Evolutionary conservation across 495 filamentous ascomycete genomes (phyloP), one percentile per base, ranked within the genome.

Genomic region (Trichodelitschia bisporula): DNA sequence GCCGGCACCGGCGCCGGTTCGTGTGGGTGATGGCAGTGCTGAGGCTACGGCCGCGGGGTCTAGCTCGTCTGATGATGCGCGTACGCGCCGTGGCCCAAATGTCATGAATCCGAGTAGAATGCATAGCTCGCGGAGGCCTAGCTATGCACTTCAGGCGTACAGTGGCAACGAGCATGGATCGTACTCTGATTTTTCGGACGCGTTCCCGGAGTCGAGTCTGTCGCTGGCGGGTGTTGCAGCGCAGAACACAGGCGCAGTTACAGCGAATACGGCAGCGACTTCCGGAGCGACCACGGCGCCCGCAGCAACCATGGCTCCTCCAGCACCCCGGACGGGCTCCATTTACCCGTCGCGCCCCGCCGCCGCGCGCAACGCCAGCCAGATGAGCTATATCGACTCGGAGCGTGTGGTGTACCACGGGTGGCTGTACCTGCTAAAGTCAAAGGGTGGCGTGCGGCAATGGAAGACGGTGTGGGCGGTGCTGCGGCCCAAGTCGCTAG

Each of bases 401-500:
- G 71, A 75, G 38, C 58, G 82, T 19, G 73, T 95, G 13, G 64
- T 93, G 26, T 91, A 77, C 64, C 79, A 93, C 47, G 79, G 84
- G 13, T 84, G 79, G 55, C 65, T 93, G 23, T 74, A 78, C 48
- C 71, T 77, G 36, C 63, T 91, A 16, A 79, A 77, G 36, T 74
- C 72, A 36, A 83, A 82, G 40, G 61, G 74, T n/a, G 77, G 77
- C 4, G 72, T 97, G 23, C 69, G 73, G 19, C 77, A 86, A 42
- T 97, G 86, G 86, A 93, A 90, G 57, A 73, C 77, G 37, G 59
- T 77, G 19, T 97, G 86, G 86, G 71, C 72, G 0, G 86, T 97
- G 0, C 54, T 95, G n/a, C 75, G 83, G 19, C 71, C 80, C 0
- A 72, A 75, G 36, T 77, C 77, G 31, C 51, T 95, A 28, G 76